Conservation (phyloP, 441 rosid species). For the Raphanus hybrid region DNA sequence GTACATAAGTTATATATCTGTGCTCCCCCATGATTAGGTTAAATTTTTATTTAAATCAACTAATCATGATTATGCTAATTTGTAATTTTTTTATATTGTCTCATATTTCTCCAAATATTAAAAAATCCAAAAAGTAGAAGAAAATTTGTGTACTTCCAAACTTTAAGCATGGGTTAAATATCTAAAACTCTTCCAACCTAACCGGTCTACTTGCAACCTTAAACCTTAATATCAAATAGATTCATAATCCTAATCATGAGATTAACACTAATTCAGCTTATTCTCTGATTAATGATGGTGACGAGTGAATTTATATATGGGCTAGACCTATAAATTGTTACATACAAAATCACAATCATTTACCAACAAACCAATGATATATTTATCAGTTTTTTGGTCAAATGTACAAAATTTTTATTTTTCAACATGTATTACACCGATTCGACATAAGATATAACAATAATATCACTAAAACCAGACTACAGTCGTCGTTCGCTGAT, state of each 20-base stretch:
- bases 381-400: not conserved
- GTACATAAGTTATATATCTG: not conserved
- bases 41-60: not conserved
- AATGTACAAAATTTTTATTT: not conserved
- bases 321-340: not conserved
- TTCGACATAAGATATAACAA: not conserved
- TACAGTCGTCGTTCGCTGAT: not conserved
- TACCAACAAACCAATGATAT: conserved; percentile 29
- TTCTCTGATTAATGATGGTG: not conserved
- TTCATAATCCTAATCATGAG: conserved; percentile 19
- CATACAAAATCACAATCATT: conserved; percentile 16
- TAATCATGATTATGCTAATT: not conserved
- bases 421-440: not conserved
- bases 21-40: not conserved
- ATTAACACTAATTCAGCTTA: conserved; percentile 8
- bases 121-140: not conserved
- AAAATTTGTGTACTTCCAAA: conserved; percentile 2
- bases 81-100: not conserved
- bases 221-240: conserved; percentile 12
- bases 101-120: not conserved
- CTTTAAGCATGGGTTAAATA: not conserved
- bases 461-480: not conserved
- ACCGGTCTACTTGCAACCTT: conserved; percentile 27
- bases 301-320: conserved; percentile 16
- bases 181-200: conserved; percentile 13